phyloP scores from a whole-genome alignment of 2,329 filamentous ascomycete species.

The Biscogniauxia sp. region DNA sequence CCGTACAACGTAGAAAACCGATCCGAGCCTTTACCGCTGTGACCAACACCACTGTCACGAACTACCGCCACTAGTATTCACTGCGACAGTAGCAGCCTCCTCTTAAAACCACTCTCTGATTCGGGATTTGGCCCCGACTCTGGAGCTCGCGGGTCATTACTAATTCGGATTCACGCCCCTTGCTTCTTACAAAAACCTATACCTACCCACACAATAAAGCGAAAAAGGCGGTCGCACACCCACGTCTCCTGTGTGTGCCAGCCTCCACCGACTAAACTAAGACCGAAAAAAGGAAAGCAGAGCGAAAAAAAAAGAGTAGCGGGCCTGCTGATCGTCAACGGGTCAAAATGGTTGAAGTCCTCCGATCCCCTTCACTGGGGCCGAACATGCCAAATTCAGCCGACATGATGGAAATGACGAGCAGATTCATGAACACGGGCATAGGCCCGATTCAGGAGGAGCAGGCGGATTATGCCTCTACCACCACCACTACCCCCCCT shows the following conservation, averaged over 20 bases:
- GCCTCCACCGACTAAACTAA: constrained; percentile 9
- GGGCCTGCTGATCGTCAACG: neutral
- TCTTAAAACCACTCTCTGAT: constrained; percentile 3
- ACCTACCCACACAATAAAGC: constrained; percentile 4
- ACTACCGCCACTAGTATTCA: constrained; percentile 11
- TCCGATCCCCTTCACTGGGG: constrained; percentile 25
- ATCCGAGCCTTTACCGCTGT: constrained; percentile 6
- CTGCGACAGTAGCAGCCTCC: constrained; percentile 2
- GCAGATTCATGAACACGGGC: constrained; percentile 25
- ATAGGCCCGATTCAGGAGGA: constrained; percentile 22
- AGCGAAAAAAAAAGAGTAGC: neutral
- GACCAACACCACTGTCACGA: constrained; percentile 9
- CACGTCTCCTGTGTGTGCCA: constrained; percentile 7
- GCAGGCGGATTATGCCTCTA: neutral
- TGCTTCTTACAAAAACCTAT: constrained; percentile 7
- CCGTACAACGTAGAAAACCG: constrained; percentile 1
- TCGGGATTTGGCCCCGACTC: constrained; percentile 3
- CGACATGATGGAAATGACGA: constrained; percentile 28
- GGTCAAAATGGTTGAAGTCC: constrained; percentile 31
- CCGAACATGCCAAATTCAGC: constrained; percentile 19
- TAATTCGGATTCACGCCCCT: constrained; percentile 4
- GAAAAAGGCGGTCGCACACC: constrained; percentile 7
- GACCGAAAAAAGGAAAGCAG: constrained; percentile 7
- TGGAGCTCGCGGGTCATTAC: constrained; percentile 11
- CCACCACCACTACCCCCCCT: neutral